Conservation (phyloP, 2,329 filamentous ascomycete species). For the Pyrenophora seminiperda region DNA sequence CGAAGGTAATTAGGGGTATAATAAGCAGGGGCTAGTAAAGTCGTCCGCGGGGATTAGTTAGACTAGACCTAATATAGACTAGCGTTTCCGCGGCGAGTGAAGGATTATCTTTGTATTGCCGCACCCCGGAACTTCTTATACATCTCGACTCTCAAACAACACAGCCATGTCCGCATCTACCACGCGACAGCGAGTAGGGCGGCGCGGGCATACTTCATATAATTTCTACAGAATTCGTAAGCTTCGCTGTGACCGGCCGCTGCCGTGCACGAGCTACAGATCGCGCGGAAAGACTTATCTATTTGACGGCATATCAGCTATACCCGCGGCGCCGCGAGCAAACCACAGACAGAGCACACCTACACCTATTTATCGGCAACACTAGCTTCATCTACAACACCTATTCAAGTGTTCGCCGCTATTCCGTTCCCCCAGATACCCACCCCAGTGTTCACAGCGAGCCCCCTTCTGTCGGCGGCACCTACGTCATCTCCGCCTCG, state of each 20-base stretch:
- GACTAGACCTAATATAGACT: background rate
- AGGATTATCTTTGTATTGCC: background rate
- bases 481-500: background rate
- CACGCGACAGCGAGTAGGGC: background rate
- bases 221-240: slow-evolving; percentile 34
- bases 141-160: background rate
- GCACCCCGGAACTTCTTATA: too few species aligned
- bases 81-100: background rate
- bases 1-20: too few species aligned
- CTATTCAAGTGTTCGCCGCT: background rate
- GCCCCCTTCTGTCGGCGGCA: background rate
- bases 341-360: background rate
- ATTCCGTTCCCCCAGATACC: background rate
- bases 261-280: slow-evolving; percentile 36
- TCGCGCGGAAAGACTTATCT: slow-evolving; percentile 27
- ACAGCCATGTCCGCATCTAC: background rate
- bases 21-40: background rate
- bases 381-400: too few species aligned
- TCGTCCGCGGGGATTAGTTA: background rate
- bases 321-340: background rate
- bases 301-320: slow-evolving; percentile 4
- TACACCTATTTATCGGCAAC: too few species aligned
- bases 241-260: slow-evolving; percentile 32
- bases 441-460: background rate
- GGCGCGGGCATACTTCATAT: slow-evolving; percentile 31